Evolutionary conservation across 192 early-diverging fungal species (phyloP).

Genomic region (Backusella sp.): DNA sequence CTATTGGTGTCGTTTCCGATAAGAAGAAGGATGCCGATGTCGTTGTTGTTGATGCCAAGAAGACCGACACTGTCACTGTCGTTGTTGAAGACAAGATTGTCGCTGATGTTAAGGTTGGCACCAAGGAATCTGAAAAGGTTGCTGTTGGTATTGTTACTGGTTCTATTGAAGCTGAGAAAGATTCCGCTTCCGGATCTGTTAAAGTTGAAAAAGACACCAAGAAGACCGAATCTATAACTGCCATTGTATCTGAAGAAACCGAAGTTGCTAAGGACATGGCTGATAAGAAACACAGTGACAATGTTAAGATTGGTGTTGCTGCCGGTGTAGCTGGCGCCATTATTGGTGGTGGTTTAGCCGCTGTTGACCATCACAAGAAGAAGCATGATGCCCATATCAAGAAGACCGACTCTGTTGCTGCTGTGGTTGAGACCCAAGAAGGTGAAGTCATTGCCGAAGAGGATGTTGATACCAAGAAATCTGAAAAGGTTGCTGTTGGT

Average conservation of each 20-base stretch:
- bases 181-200: too few relatives aligned
- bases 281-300: neutral
- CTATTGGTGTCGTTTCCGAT: neutral
- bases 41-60: too few relatives aligned
- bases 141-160: neutral
- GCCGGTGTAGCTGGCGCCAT: neutral
- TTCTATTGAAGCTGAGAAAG: neutral
- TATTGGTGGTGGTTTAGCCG: neutral
- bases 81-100: too few relatives aligned
- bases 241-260: neutral
- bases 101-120: neutral
- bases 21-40: too few relatives aligned
- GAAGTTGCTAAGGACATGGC: neutral
- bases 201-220: neutral
- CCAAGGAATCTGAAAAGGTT: neutral
- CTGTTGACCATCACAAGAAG: neutral
- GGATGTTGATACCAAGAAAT: neutral
- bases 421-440: neutral
- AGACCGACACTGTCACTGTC: too few relatives aligned
- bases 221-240: neutral
- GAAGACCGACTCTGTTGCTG: neutral
- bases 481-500: neutral
- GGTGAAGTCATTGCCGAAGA: neutral
- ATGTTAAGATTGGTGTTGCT: neutral
- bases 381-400: neutral